A percentile compares a stretch with the other conserved stretches of the same genome.
phyloP scores from a whole-genome alignment of 2,329 filamentous ascomycete genomes.

The Diaporthe ampelina region DNA sequence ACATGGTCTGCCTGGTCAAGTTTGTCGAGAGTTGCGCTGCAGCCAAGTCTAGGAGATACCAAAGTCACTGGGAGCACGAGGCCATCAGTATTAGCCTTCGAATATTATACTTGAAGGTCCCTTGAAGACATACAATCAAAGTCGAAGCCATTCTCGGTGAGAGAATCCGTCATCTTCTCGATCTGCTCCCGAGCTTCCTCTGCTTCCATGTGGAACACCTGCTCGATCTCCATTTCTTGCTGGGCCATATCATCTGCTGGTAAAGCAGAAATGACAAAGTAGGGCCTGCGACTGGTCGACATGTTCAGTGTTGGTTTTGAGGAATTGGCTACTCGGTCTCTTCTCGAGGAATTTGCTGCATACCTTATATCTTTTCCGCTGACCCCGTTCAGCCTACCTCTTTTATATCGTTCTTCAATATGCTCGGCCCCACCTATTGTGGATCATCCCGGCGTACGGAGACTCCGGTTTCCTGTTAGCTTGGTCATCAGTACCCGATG shows the following conservation, averaged over 20 bases:
- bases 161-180: not conserved
- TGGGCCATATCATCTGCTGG: not conserved
- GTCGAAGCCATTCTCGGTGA: not conserved
- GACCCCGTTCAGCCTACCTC: too few relatives aligned
- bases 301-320: not conserved
- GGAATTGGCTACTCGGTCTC: too few relatives aligned
- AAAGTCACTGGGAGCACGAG: not conserved
- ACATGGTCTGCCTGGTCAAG: conserved; percentile 3
- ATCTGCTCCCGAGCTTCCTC: not conserved
- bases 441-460: not conserved
- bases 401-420: too few relatives aligned
- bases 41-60: not conserved
- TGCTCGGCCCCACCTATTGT: not conserved
- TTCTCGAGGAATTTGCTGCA: not conserved
- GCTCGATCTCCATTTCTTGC: not conserved
- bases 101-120: too few relatives aligned
- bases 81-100: not conserved
- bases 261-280: not conserved
- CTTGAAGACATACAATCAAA: not conserved
- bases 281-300: conserved; percentile 4
- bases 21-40: not conserved
- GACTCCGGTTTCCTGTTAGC: not conserved
- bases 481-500: conserved; percentile 2
- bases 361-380: too few relatives aligned
- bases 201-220: not conserved